Base-by-base conservation (phyloP, 1,284 basidiomycete genomes). In the Ceratobasidium sp. region DNA sequence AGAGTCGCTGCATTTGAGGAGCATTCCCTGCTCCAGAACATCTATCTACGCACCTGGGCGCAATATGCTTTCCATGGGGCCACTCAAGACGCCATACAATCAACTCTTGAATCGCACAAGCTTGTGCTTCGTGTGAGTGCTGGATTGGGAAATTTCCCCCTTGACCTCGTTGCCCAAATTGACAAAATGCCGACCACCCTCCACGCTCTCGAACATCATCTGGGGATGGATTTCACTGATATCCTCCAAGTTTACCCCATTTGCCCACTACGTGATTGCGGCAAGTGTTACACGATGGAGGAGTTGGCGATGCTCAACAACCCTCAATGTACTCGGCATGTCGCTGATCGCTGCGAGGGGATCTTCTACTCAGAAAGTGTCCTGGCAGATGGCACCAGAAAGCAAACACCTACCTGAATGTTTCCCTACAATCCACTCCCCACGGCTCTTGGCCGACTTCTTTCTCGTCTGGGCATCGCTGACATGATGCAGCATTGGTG, bases 361-460 rank as follows among this genome's bases (percentile, higher is more conserved):
- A 54, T 67, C 1, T 46, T 67, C 9, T 67, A 67, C 51, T 22
- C 51, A 6, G 65, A 67, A 34, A 32, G 32, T 17, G 54, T 32
- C 5, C 11, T 67, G 19, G 34, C 65, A 1, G 51, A 67, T 25
- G 65, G 40, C 9, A 44, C 52, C 17, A 22, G 15, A 6, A 71
- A 71, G 22, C 69, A 57, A 8, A 61, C 56, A 6, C 57, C 69
- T 0, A 46, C 34, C 3, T 51, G 61, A 22, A 46, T 29, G 1
- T 71, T 62, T 19, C 69, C 69, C 7, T 71, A 61, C 17, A 61
- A 32, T 34, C 37, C 57, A 2, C 40, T 71, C 29, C 56, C 44
- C 4, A 4, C 2, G 5, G 56, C 69, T 3, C 37, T 71, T 17
- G 40, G 56, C n/a, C 69, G 57, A 9, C 22, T 71, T 4, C 57